A percentile compares a stretch with the other conserved stretches of the same genome.
phyloP scores from a whole-genome alignment of 164 flowering plant species.

The Echeveria elegans region DNA sequence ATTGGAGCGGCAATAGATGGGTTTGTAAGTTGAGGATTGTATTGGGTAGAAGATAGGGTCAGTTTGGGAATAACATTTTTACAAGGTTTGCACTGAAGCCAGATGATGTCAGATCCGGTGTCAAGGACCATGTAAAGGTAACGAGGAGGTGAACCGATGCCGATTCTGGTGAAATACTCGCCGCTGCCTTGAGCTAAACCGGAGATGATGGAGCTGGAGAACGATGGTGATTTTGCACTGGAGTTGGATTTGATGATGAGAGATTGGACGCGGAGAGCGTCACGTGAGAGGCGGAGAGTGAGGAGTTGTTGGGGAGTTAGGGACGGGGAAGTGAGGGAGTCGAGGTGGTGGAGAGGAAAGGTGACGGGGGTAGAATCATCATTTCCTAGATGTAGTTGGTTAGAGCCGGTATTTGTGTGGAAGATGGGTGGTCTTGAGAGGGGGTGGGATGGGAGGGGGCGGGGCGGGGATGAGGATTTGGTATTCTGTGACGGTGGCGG shows the following conservation, averaged over 20 bases:
- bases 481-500: slow-evolving; percentile 14
- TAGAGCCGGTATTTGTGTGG: slow-evolving; percentile 3
- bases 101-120: slow-evolving; percentile 87
- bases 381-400: not conserved
- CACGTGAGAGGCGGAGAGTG: slow-evolving; percentile 52
- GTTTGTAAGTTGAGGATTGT: slow-evolving; percentile 34
- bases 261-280: slow-evolving; percentile 33
- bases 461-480: slow-evolving; percentile 34
- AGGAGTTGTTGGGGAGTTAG: slow-evolving; percentile 48
- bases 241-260: slow-evolving; percentile 15
- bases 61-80: slow-evolving; percentile 69
- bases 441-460: too few relatives aligned
- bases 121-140: slow-evolving; percentile 78
- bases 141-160: slow-evolving; percentile 75
- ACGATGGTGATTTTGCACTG: slow-evolving; percentile 12
- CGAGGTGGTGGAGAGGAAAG: slow-evolving; percentile 41
- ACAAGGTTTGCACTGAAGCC: slow-evolving; percentile 94
- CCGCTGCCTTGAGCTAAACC: slow-evolving; percentile 89
- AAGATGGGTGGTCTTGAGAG: slow-evolving; percentile 20
- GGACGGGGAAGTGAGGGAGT: slow-evolving; percentile 24
- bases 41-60: slow-evolving; percentile 84
- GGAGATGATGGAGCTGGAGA: slow-evolving; percentile 64
- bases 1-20: slow-evolving; percentile 46
- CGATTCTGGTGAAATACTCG: slow-evolving; percentile 85
- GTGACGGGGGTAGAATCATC: slow-evolving; percentile 17